phyloP scores from a whole-genome alignment of 2,329 filamentous ascomycete genomes.

The Tricladium varicosporioides region DNA sequence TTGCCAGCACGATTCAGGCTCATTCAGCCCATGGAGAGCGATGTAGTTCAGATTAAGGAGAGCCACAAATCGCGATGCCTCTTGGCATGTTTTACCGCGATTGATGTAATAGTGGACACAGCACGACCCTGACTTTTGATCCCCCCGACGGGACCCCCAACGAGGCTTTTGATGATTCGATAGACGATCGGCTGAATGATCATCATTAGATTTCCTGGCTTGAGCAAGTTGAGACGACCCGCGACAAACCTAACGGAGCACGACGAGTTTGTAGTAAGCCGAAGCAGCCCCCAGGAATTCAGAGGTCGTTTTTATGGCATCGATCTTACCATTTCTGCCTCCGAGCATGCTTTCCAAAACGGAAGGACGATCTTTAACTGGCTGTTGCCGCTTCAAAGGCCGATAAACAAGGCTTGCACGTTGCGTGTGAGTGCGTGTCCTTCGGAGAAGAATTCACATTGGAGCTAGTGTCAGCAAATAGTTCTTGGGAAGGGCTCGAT shows the following conservation, averaged over 20 bases:
- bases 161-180: slow-evolving; percentile 15
- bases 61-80: slow-evolving; percentile 6
- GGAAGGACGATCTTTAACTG: background rate
- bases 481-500: background rate
- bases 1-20: slow-evolving; percentile 3
- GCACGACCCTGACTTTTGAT: background rate
- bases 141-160: background rate
- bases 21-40: slow-evolving; percentile 6
- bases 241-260: background rate
- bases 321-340: background rate
- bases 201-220: slow-evolving; percentile 3
- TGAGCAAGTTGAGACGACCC: slow-evolving; percentile 6
- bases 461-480: slow-evolving; percentile 8
- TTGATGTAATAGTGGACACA: background rate
- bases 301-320: background rate
- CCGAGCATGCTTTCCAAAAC: background rate
- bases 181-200: slow-evolving; percentile 13
- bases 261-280: background rate
- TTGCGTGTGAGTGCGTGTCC: slow-evolving; percentile 8
- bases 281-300: background rate
- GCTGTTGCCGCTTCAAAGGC: background rate
- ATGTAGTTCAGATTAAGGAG: slow-evolving; percentile 13
- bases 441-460: slow-evolving; percentile 9
- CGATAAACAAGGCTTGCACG: background rate
- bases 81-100: slow-evolving; percentile 11